Percentiles rank a stretch among this genome's conserved stretches.
These are phyloP conservation scores for Trametes hirsuta DNA, from an alignment of 1,284 basidiomycete genomes.

Conservation along the genomic window DNA sequence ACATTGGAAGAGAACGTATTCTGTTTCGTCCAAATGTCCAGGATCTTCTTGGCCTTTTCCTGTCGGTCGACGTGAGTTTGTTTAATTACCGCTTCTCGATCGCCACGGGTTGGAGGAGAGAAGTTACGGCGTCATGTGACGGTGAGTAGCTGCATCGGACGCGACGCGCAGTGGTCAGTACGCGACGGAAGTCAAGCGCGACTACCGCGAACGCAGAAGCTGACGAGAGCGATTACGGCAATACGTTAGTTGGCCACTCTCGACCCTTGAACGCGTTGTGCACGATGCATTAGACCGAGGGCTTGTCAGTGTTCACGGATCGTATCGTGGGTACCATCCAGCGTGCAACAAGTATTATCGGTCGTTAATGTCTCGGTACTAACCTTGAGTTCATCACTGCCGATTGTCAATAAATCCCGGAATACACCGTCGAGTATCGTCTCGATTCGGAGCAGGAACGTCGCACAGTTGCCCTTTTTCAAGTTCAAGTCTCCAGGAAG, in stretches of 20 bases:
- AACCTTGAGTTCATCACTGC: conserved; percentile 79
- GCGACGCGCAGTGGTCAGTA: conserved; percentile 4
- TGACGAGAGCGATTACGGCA: background rate
- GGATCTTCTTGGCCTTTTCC: conserved; percentile 94
- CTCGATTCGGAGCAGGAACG: conserved; percentile 85
- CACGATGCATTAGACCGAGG: no score
- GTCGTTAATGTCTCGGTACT: conserved; percentile 43
- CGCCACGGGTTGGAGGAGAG: conserved; percentile 11
- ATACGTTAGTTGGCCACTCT: background rate
- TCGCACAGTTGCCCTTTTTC: conserved; percentile 71
- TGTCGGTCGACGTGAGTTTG: conserved; percentile 46
- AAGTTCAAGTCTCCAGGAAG: conserved; percentile 57
- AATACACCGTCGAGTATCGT: conserved; percentile 84
- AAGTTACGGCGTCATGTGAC: conserved; percentile 28
- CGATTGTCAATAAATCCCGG: conserved; percentile 72
- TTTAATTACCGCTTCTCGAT: conserved; percentile 36
- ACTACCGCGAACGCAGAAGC: background rate
- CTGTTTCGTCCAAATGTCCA: conserved; percentile 93
- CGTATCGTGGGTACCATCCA: no score
- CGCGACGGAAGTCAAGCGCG: background rate
- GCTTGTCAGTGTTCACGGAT: no score
- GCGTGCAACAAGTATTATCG: conserved; percentile 1
- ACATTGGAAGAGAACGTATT: conserved; percentile 80
- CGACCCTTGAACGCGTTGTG: no score
- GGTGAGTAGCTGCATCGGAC: background rate